These are phyloP conservation scores for Clitopilus passeckerianus DNA, from an alignment of 768 basidiomycete species.

Conservation along the genomic window DNA sequence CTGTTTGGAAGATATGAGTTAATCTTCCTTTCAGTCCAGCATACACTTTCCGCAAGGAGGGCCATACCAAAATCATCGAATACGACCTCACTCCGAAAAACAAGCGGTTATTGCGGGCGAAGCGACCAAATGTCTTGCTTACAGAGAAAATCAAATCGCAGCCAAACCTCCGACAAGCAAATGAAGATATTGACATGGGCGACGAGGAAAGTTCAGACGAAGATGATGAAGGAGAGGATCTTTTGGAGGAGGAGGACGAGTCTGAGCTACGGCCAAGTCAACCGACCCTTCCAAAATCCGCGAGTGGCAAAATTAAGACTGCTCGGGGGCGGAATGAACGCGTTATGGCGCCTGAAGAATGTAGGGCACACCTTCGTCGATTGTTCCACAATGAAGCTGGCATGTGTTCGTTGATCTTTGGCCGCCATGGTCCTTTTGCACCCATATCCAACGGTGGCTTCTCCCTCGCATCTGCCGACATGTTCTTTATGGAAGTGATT, in stretches of 20 bases:
- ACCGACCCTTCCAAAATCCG: conserved; percentile 55
- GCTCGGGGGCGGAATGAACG: conserved; percentile 83
- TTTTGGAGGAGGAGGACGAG: conserved; percentile 47
- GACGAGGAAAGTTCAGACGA: conserved; percentile 44
- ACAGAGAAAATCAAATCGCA: conserved; percentile 33
- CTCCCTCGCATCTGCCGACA: conserved; percentile 77
- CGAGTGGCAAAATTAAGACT: conserved; percentile 74
- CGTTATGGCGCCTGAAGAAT: conserved; percentile 87
- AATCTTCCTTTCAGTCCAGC: conserved; percentile 41
- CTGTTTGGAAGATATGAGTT: not conserved
- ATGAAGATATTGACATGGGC: conserved; percentile 43
- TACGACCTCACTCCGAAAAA: conserved; percentile 82
- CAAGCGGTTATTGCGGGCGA: conserved; percentile 54
- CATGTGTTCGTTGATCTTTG: conserved; percentile 87
- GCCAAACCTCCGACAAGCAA: conserved; percentile 15
- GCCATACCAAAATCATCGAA: conserved; percentile 90
- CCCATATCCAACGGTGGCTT: conserved; percentile 54
- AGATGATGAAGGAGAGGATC: conserved; percentile 43
- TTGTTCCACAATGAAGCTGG: conserved; percentile 79
- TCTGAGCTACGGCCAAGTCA: conserved; percentile 19
- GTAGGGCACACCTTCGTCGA: conserved; percentile 86
- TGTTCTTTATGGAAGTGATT: conserved; percentile 95
- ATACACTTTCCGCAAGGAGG: conserved; percentile 92
- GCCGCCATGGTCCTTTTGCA: conserved; percentile 85
- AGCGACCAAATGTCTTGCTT: conserved; percentile 74